Evolutionary conservation across 495 filamentous ascomycete species (phyloP), one percentile per base, ranked within the genome.

Genomic region (Neurospora tetrasperma): DNA sequence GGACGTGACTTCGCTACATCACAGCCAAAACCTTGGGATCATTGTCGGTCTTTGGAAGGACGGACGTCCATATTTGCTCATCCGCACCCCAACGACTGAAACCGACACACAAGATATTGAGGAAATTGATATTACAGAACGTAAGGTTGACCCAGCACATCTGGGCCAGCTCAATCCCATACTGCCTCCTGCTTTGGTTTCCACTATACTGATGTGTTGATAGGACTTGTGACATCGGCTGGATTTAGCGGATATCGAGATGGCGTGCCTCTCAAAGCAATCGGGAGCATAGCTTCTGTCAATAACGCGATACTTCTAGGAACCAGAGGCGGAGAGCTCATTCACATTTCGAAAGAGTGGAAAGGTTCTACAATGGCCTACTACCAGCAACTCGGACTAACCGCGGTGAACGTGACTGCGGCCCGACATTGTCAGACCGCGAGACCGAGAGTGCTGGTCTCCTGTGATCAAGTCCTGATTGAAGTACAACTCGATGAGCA

Each of bases 271-370:
- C 72, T 80, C 9, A 80, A 81, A 68, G 78, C 79, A 14, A 76
- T 84, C 23, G 81, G 77, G 23, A 85, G 80, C 72, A 81, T 85
- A 39, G 75, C 77, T 18, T 72, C 73, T 10, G 69, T 46, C 40
- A 69, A 70, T 71, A 71, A 42, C 69, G 69, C 41, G 12, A 73
- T 86, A 12, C 39, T 82, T 8, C 71, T 81, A 4, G 85, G 85
- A 18, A 84, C 84, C n/a, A 79, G 83, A 27, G 78, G 81, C 70
- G 85, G 85, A 4, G 80, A 85, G 12, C 79, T 86, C n/a, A 74
- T 86, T 66, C 54, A 66, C 42, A 83, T 76, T 11, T 54, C 84
- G 42, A 72, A 46, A 10, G 27, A 72, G 11, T n/a, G 35, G 44
- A 69, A 40, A 10, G 69, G 43, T 35, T 31, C 62, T 23, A 23